Conservation (phyloP, 163 green algal genomes). For the Chlamydomonas reinhardtii region DNA sequence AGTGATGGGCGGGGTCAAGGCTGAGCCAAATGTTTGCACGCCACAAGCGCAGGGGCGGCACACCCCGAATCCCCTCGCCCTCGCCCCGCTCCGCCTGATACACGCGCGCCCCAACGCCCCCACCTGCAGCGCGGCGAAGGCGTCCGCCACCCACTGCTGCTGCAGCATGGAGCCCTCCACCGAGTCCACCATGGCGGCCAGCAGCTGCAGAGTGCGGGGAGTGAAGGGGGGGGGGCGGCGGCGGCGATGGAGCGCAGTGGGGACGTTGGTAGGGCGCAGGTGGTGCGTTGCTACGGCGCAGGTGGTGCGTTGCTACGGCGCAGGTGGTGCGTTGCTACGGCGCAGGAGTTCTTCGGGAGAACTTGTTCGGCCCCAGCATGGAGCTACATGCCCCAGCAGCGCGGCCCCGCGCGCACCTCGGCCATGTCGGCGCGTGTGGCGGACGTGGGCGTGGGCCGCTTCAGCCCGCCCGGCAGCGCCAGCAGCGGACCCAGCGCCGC, state of each 20-base stretch:
- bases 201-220: conserved; percentile 5
- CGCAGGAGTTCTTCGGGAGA: too few species aligned
- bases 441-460: not conserved
- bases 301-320: too few species aligned
- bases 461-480: not conserved
- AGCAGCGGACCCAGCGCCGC: not conserved
- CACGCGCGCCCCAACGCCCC: not conserved
- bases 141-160: conserved; percentile 29
- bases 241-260: not conserved
- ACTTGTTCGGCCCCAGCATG: not conserved
- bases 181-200: conserved; percentile 13
- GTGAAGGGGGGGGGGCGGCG: too few species aligned
- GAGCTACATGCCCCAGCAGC: not conserved
- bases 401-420: not conserved
- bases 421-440: conserved; percentile 30
- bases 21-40: too few species aligned
- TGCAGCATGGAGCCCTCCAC: conserved; percentile 43
- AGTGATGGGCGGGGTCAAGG: too few species aligned
- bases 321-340: too few species aligned
- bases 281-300: too few species aligned
- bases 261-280: too few species aligned
- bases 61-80: too few species aligned
- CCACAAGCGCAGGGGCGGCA: not conserved
- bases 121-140: conserved; percentile 34
- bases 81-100: not conserved